Conservation (phyloP, 2,329 filamentous ascomycete species). For the Phoma sp. region DNA sequence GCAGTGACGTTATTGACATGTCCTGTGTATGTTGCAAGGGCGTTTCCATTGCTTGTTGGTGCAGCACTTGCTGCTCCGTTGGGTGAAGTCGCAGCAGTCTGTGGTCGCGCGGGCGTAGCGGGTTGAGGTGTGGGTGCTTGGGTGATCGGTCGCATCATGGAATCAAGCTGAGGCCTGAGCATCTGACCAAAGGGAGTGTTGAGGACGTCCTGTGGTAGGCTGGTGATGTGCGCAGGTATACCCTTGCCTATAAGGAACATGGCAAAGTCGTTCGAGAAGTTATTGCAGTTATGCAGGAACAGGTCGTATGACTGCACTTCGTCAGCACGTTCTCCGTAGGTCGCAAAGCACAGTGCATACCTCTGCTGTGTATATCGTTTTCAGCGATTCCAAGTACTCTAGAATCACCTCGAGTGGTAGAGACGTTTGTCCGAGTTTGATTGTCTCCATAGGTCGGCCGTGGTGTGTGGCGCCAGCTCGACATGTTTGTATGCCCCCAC, state of each 20-base stretch:
- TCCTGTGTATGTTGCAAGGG: constrained; percentile 41
- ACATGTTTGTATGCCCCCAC: constrained; percentile 84
- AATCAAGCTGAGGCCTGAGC: constrained; percentile 77
- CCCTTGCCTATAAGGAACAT: constrained; percentile 88
- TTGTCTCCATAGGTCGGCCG: constrained; percentile 77
- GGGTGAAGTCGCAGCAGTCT: constrained; percentile 11
- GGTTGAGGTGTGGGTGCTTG: constrained; percentile 60
- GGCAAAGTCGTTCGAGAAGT: constrained; percentile 91
- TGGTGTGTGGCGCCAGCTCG: constrained; percentile 84
- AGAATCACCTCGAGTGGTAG: constrained; percentile 81
- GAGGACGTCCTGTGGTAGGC: constrained; percentile 83
- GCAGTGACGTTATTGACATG: constrained; percentile 68
- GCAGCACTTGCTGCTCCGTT: constrained; percentile 19
- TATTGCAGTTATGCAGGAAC: constrained; percentile 90
- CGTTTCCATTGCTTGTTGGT: constrained; percentile 14
- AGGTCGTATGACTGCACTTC: constrained; percentile 74
- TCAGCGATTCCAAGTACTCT: constrained; percentile 86
- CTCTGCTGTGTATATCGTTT: constrained; percentile 80
- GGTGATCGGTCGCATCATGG: constrained; percentile 66
- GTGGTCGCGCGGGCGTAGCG: constrained; percentile 19
- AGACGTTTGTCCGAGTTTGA: constrained; percentile 77
- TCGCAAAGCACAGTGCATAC: constrained; percentile 49
- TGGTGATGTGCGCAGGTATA: constrained; percentile 85
- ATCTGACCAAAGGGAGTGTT: constrained; percentile 88
- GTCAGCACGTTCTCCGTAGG: not conserved